phyloP scores from a whole-genome alignment of 1,139 yeast species.

The Blastobotrys malaysiensis region DNA sequence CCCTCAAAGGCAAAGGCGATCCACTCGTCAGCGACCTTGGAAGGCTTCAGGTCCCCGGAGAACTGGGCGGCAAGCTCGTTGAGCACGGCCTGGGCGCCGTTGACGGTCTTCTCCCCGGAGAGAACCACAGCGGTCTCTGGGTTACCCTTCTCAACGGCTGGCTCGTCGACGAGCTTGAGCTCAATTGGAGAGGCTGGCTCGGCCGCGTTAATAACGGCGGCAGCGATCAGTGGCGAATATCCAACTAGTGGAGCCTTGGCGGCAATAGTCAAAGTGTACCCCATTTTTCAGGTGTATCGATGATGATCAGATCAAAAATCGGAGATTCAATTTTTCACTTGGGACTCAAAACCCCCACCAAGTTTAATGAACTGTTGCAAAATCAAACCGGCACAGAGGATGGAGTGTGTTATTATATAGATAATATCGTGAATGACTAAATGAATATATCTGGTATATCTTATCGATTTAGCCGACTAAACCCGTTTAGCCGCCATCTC shows the following conservation, averaged over 20 bases:
- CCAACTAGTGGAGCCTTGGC: conserved; percentile 82
- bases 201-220: conserved; percentile 57
- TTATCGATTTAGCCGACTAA: background rate
- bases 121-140: conserved; percentile 41
- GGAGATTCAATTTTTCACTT: background rate
- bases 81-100: conserved; percentile 43
- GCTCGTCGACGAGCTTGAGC: conserved; percentile 49
- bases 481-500: background rate
- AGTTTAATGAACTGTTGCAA: too few species aligned
- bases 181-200: conserved; percentile 48
- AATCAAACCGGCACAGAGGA: too few species aligned
- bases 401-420: too few species aligned
- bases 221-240: conserved; percentile 75
- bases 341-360: background rate
- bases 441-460: background rate
- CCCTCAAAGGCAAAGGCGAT: conserved; percentile 60
- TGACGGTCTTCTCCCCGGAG: conserved; percentile 42
- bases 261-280: conserved; percentile 52
- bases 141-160: conserved; percentile 30
- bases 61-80: conserved; percentile 43
- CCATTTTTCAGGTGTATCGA: background rate
- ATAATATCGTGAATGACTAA: background rate
- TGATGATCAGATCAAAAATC: background rate
- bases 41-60: conserved; percentile 31
- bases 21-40: conserved; percentile 45